Base-by-base conservation (phyloP, 2,329 filamentous ascomycete species). In the Trichoderma endophyticum region DNA sequence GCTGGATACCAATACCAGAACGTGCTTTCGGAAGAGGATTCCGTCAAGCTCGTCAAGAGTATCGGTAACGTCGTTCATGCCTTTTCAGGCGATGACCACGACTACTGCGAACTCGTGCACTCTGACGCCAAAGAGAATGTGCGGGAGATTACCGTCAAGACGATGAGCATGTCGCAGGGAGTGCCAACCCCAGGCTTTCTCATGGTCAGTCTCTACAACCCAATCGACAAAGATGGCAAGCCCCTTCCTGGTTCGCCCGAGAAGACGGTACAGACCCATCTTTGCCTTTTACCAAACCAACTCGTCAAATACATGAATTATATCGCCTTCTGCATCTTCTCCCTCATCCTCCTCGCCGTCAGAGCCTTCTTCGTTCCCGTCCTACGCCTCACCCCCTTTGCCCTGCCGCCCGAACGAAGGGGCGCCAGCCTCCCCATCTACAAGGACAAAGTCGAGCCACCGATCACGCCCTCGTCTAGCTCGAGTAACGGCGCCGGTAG, bases 1-100 rank as follows among this genome's bases (percentile, higher is more conserved):
- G 86, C 86, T 18, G 96, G 96, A 15, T 98, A 98, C 78, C 96
- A 99, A 80, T 99, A 99, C 79, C 95, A 98, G 80, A 99, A 98
- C 77, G 95, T 98, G 3, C 88, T 99, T 30, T 92, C 88, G 65
- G 89, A 91, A 64, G 86, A 89, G 2, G 90, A 98, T 75, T 96
- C 95, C 0, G 86, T 90, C 60, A 90, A 91, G 66, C 84, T 99
- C 48, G 84, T 97, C 56, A 87, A 91, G 73, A 93, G 91, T 74
- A 86, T 97, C 39, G 94, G 94, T 39, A 93, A 96, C 73, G 89
- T 98, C 14, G 86, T 89, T 3, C 92, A 96, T 75, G 92, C 95
- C 57, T 99, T 98, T 79, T 97, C 94, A 0, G 96, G 96, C 12
- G 96, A 99, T 77, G 96, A 99, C 79, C 96, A 99, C 83, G 96